Percentiles rank a stretch among this genome's conserved stretches.
Conservation (phyloP, 345 rosid genomes). For the Boechera divaricarpa region DNA sequence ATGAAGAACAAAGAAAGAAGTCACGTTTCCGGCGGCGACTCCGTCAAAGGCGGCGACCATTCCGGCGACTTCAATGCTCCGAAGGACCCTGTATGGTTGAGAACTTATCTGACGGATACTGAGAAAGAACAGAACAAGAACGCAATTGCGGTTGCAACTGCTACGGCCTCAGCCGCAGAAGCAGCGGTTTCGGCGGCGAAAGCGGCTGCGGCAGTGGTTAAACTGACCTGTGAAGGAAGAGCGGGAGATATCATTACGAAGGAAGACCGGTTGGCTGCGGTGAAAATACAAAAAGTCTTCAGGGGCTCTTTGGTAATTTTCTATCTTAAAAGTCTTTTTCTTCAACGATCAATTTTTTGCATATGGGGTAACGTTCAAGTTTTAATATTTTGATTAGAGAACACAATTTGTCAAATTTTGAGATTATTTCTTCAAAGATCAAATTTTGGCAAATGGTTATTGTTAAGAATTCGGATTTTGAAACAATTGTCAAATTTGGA, state of each 20-base stretch:
- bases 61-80: conserved; percentile 31
- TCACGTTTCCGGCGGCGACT: conserved; percentile 53
- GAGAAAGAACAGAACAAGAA: conserved; percentile 64
- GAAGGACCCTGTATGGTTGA: conserved; percentile 49
- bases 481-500: too few species aligned
- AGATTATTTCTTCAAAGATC: not conserved
- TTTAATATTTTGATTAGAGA: too few species aligned
- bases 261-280: conserved; percentile 55
- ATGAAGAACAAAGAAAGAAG: conserved; percentile 55
- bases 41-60: conserved; percentile 44
- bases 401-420: too few species aligned
- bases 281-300: conserved; percentile 62
- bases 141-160: conserved; percentile 62
- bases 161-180: conserved; percentile 59
- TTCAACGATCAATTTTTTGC: too few species aligned
- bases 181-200: conserved; percentile 61
- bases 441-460: not conserved
- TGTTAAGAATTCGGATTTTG: too few species aligned
- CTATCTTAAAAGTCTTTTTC: not conserved
- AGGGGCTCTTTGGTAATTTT: conserved; percentile 70
- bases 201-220: conserved; percentile 61
- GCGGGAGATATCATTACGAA: conserved; percentile 43
- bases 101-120: conserved; percentile 48
- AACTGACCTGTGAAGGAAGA: conserved; percentile 54
- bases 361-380: too few species aligned